Evolutionary conservation across 257 asterid genomes (phyloP).

Genomic region (Solanum rostratum): DNA sequence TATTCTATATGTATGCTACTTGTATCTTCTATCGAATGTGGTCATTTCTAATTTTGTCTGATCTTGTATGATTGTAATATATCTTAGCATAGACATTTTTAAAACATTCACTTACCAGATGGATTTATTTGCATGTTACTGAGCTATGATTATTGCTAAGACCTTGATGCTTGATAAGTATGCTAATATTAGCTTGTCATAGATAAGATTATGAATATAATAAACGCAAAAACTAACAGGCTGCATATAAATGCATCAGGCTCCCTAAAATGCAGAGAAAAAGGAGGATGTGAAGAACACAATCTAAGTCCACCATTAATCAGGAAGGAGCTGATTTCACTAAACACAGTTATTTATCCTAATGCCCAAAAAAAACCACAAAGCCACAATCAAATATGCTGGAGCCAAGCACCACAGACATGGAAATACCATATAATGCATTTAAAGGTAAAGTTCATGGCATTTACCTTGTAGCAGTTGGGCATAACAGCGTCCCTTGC

Average conservation of each 20-base stretch:
- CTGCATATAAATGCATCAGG: not conserved
- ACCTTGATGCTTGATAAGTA: not conserved
- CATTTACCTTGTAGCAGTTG: slow-evolving; percentile 67
- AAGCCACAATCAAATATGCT: not conserved
- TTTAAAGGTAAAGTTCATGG: not conserved
- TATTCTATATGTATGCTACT: too few relatives aligned
- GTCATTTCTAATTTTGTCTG: too few relatives aligned
- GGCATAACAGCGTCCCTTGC: slow-evolving; percentile 60
- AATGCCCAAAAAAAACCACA: not conserved
- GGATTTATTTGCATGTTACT: not conserved
- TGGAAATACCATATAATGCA: not conserved
- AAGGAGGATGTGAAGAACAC: not conserved
- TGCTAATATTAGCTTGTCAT: not conserved
- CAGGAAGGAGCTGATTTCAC: not conserved
- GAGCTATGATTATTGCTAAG: not conserved
- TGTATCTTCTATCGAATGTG: too few relatives aligned
- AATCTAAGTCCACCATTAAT: not conserved
- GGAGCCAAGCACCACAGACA: not conserved
- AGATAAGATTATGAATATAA: not conserved
- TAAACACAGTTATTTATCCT: not conserved
- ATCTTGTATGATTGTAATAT: too few relatives aligned
- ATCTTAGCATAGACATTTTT: too few relatives aligned
- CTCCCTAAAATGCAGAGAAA: not conserved
- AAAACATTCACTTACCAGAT: too few relatives aligned
- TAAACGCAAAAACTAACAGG: not conserved